Evolutionary conservation across 257 asterid species (phyloP), one percentile per base, ranked within the genome.

Genomic region (Craterostigma plantagineum): DNA sequence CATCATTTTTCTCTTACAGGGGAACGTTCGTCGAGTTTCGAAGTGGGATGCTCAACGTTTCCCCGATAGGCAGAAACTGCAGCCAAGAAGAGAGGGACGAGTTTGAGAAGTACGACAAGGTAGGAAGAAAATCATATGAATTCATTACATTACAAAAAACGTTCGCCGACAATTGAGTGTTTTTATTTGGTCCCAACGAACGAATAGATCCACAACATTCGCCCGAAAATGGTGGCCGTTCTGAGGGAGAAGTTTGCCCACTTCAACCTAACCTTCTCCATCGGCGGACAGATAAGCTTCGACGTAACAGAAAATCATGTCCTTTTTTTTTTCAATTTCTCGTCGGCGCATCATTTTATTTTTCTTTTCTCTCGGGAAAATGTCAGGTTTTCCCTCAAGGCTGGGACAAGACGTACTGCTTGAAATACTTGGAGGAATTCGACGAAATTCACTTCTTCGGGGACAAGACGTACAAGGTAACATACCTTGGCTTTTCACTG

Each of bases 11-110:
- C 59, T 51, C 52, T 53, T 63, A 8, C 54, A 90, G 99, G 70
- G 99, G 95, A 41, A 90, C 95, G 38, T 90, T 90, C 53, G 72
- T 90, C 35, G 99, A 90, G 67, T 90, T 90, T 48, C 81, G 99
- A 44, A 83, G 80, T 62, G 99, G 99, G 52, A 83, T 90, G 99
- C 68, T 90, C 53, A 90, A 90, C 53, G 92, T 90, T 18, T 90
- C 92, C 7, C 99, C 99, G 49, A 90, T 90, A 14, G 99, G 99
- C 50, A 73, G 99, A 64, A 90, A 83, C 67, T 90, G 99, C 70
- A 90, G 94, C 46, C 99, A 90, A 64, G 99, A 79, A 67, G 99
- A 90, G 58, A 58, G 99, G 51, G 95, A 75, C 27, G 94, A 79
- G 68, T 90, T 90, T 23, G 99, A 83, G 52, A 70, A 77, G 60